A percentile compares a stretch with the other conserved stretches of the same genome.
Evolutionary conservation across 768 basidiomycete genomes (phyloP).

Genomic region (Pleurotus platypus): DNA sequence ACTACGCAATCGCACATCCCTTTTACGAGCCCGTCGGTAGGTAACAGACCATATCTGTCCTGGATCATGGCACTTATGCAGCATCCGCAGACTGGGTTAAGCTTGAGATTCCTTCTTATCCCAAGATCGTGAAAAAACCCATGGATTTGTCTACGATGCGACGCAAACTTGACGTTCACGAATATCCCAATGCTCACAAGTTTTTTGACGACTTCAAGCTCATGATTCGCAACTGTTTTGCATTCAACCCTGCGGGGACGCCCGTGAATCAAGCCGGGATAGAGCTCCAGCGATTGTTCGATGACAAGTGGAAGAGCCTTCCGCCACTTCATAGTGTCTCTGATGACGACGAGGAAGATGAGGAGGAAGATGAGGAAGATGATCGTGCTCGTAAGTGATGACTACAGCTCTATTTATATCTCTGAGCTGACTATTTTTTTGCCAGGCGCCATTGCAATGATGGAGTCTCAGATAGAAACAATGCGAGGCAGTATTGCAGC

Average conservation of each 20-base stretch:
- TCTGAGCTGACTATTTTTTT: slow-evolving; percentile 16
- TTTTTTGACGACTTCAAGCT: slow-evolving; percentile 91
- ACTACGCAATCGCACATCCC: slow-evolving; percentile 63
- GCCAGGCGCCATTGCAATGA: slow-evolving; percentile 65
- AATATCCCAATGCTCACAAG: slow-evolving; percentile 74
- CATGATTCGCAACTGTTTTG: slow-evolving; percentile 92
- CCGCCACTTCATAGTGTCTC: slow-evolving; percentile 59
- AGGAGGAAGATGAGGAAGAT: slow-evolving; percentile 65
- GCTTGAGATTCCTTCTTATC: slow-evolving; percentile 81
- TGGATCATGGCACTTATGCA: slow-evolving; percentile 4
- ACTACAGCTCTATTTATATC: slow-evolving; percentile 10
- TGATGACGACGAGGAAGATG: slow-evolving; percentile 65
- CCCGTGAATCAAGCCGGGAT: slow-evolving; percentile 84
- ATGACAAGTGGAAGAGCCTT: slow-evolving; percentile 85
- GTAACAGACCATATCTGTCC: slow-evolving; percentile 24
- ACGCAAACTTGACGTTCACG: slow-evolving; percentile 72
- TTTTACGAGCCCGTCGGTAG: slow-evolving; percentile 94
- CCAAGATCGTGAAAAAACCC: slow-evolving; percentile 85
- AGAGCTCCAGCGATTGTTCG: slow-evolving; percentile 83
- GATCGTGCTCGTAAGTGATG: slow-evolving; percentile 62
- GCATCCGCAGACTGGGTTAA: slow-evolving; percentile 62
- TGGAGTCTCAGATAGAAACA: slow-evolving; percentile 80
- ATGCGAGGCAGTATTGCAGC: slow-evolving; percentile 69
- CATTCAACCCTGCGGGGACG: slow-evolving; percentile 87
- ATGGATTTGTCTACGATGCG: slow-evolving; percentile 94